phyloP scores from a whole-genome alignment of 495 filamentous ascomycete species.

The Pseudomonodictys pantanalensis region DNA sequence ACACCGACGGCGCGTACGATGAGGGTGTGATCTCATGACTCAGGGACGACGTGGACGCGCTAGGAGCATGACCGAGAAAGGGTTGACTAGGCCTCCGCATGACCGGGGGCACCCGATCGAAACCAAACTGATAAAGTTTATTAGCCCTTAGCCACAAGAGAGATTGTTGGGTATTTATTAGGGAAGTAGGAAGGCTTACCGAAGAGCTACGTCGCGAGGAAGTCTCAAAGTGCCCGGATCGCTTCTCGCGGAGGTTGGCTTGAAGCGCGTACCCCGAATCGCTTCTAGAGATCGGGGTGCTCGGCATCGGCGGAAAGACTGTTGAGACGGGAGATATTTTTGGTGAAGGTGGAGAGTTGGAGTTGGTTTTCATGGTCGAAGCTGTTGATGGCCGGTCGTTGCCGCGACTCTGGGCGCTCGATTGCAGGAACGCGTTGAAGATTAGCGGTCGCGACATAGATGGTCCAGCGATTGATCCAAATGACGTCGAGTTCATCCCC shows the following conservation, averaged over 20 bases:
- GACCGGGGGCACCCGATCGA: slow-evolving; percentile 63
- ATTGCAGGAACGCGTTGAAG: slow-evolving; percentile 87
- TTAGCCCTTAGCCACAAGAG: too few species aligned
- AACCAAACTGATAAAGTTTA: slow-evolving; percentile 56
- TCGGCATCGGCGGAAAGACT: slow-evolving; percentile 71
- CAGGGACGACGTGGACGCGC: slow-evolving; percentile 78
- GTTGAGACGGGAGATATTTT: slow-evolving; percentile 74
- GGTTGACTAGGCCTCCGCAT: slow-evolving; percentile 79
- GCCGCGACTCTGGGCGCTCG: slow-evolving; percentile 62
- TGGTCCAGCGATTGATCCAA: slow-evolving; percentile 56
- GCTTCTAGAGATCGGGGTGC: slow-evolving; percentile 74
- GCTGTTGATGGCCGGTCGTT: slow-evolving; percentile 77
- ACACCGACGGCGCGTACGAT: slow-evolving; percentile 78
- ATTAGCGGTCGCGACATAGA: slow-evolving; percentile 53
- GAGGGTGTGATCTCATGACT: slow-evolving; percentile 70
- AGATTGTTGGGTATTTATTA: background rate
- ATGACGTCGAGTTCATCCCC: slow-evolving; percentile 80
- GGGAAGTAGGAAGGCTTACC: slow-evolving; percentile 25
- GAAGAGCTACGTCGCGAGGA: slow-evolving; percentile 84
- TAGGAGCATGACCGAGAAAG: slow-evolving; percentile 77
- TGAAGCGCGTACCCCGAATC: slow-evolving; percentile 87
- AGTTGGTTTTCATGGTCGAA: slow-evolving; percentile 62
- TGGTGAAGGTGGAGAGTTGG: slow-evolving; percentile 72
- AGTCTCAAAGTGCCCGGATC: slow-evolving; percentile 89
- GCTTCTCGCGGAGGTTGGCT: slow-evolving; percentile 83